Conservation (phyloP, 495 filamentous ascomycete genomes). For the Neurospora sp. region DNA sequence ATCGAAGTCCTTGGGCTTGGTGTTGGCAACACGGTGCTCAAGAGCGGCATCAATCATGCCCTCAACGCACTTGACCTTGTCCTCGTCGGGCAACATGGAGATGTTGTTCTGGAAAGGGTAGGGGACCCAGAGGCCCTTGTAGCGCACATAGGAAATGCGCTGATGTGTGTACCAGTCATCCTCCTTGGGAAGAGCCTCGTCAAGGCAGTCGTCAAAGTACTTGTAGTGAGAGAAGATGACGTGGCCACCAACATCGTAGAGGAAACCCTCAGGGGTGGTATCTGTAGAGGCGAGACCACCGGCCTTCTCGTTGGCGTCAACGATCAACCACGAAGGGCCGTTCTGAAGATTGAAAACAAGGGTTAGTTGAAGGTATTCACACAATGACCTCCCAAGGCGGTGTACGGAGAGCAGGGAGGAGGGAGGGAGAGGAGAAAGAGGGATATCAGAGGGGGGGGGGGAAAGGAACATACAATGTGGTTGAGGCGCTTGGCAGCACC, state of each 20-base stretch:
- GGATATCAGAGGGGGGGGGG: constrained; percentile 17
- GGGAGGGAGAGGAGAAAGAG: constrained; percentile 14
- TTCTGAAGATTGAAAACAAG: constrained; percentile 39
- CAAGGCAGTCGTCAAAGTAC: constrained; percentile 98
- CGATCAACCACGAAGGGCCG: constrained; percentile 88
- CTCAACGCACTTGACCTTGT: constrained; percentile 91
- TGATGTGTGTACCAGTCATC: constrained; percentile 97
- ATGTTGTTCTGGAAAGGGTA: constrained; percentile 99
- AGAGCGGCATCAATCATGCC: constrained; percentile 94
- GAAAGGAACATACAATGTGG: constrained; percentile 62
- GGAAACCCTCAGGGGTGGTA: constrained; percentile 90
- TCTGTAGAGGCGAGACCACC: constrained; percentile 97
- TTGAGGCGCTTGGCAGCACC: constrained; percentile 96
- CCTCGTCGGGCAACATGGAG: constrained; percentile 93
- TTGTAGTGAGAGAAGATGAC: constrained; percentile 99
- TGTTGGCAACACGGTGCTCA: constrained; percentile 72
- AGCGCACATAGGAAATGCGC: constrained; percentile 97
- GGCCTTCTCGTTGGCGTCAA: constrained; percentile 86
- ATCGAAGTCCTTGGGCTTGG: constrained; percentile 92
- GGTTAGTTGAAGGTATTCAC: constrained; percentile 15
- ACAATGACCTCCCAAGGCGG: not conserved
- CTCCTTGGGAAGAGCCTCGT: constrained; percentile 87
- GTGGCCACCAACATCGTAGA: constrained; percentile 98
- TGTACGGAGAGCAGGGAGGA: not conserved
- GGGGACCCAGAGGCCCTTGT: constrained; percentile 90